A percentile compares a stretch with the other conserved stretches of the same genome.
Conservation (phyloP, 768 basidiomycete species). For the Phaeotremella fagi region DNA sequence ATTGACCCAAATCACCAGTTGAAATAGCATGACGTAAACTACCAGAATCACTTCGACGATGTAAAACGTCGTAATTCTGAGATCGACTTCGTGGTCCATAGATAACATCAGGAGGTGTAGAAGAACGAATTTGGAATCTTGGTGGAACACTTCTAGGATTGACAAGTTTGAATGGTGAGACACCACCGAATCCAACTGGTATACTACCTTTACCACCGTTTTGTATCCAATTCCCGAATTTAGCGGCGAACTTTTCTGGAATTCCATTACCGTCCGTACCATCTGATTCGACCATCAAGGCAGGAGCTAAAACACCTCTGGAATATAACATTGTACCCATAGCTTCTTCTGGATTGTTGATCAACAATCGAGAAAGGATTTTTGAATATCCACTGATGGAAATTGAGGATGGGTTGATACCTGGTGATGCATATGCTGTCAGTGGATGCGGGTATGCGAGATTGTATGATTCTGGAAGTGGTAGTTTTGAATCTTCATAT, state of each 20-base stretch:
- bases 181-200: neutral
- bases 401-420: slow-evolving; percentile 27
- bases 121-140: neutral
- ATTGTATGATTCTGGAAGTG: slow-evolving; percentile 37
- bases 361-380: slow-evolving; percentile 13
- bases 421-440: slow-evolving; percentile 37
- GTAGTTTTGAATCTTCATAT: slow-evolving; percentile 26
- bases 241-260: slow-evolving; percentile 29
- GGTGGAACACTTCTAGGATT: neutral
- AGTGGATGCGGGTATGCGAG: slow-evolving; percentile 38
- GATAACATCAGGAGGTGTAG: neutral
- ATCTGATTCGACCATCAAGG: slow-evolving; percentile 15
- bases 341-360: slow-evolving; percentile 12
- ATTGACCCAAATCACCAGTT: neutral
- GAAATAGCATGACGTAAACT: neutral
- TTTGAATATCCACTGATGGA: slow-evolving; percentile 18
- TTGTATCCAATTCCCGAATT: slow-evolving; percentile 22
- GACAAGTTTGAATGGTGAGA: neutral
- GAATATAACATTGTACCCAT: slow-evolving; percentile 32
- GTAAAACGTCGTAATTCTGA: neutral
- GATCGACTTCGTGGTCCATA: neutral
- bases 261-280: slow-evolving; percentile 33
- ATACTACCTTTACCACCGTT: slow-evolving; percentile 2
- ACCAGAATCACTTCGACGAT: neutral
- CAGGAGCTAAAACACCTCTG: slow-evolving; percentile 13